phyloP scores from a whole-genome alignment of 2,329 filamentous ascomycete genomes.

The Sporothrix schenckii region DNA sequence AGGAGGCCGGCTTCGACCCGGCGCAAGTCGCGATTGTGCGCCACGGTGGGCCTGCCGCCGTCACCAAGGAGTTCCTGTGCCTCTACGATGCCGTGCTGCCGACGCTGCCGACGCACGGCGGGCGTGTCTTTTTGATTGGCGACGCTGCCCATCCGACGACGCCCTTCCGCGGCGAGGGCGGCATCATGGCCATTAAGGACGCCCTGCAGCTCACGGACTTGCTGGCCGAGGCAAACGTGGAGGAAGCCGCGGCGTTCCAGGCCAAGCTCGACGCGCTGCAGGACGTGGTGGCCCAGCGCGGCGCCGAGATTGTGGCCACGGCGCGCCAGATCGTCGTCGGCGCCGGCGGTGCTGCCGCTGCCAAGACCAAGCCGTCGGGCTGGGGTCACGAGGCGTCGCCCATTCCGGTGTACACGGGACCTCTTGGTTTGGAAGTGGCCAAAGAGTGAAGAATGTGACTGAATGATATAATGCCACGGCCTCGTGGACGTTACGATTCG shows the following conservation, averaged over 20 bases:
- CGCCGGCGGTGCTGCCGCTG: neutral
- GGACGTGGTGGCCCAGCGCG: conserved; percentile 39
- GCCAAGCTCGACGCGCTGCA: conserved; percentile 39
- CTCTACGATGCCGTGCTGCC: conserved; percentile 40
- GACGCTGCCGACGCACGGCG: conserved; percentile 41
- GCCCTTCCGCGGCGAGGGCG: conserved; percentile 52
- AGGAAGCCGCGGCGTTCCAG: conserved; percentile 27
- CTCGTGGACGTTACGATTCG: neutral
- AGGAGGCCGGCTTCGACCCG: conserved; percentile 24
- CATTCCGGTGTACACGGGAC: neutral
- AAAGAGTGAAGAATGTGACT: neutral
- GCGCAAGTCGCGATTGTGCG: conserved; percentile 38
- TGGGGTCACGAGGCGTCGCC: conserved; percentile 34
- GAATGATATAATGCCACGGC: neutral
- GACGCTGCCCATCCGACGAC: conserved; percentile 55
- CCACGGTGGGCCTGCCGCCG: conserved; percentile 41
- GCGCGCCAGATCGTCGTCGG: conserved; percentile 27
- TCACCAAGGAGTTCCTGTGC: conserved; percentile 36
- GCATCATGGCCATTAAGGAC: conserved; percentile 52
- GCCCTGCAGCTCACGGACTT: conserved; percentile 40
- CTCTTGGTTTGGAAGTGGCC: neutral
- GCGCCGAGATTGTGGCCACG: conserved; percentile 36
- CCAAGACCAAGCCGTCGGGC: conserved; percentile 26
- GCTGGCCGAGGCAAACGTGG: conserved; percentile 34
- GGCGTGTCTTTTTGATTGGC: conserved; percentile 47